Evolutionary conservation across 1,284 basidiomycete species (phyloP), one percentile per base, ranked within the genome.

Genomic region (Cryptococcus depauperatus): DNA sequence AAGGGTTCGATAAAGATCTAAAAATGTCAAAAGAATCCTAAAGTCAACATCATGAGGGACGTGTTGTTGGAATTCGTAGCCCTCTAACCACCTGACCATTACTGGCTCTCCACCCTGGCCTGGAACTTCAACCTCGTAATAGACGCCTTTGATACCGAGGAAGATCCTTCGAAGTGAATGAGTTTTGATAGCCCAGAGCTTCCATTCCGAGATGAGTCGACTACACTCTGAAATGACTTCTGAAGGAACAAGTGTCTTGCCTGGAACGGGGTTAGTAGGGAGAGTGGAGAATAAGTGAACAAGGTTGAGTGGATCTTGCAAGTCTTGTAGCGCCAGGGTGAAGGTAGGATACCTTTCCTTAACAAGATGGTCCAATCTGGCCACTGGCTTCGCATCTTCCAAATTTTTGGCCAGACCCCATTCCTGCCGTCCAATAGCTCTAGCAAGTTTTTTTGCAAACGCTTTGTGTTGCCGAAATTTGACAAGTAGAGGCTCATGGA

Each of bases 331-430:
- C 37, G 95, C 90, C 61, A 97, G 90, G 41, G 89, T 80, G 72
- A 99, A 99, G 1, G 91, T 95, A 2, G 95, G 92, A 73, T 99
- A 99, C 88, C 95, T 78, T 74, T 98, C 93, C 69, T 97, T 98
- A 67, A 99, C 85, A 53, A 99, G 88, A 69, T 98, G 95, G 73
- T 99, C 95, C 58, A 98, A 69, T 40, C 78, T 76, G 65, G 92
- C 89, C 25, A 84, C 78, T 1, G 90, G 90, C 68, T 87, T 95
- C 61, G 84, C 84, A 44, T 92, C 87, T 69, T 98, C 88, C 43
- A 99, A 69, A 58, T 84, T 91, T 74, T 96, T 95, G 14, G 95
- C 95, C 50, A 83, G 82, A 45, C 81, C 85, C 90, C 91, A 97
- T 75, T 99, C 92, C 45, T 85, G 83, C 51, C 92, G 77, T 21